Percentiles rank a stretch among this genome's conserved stretches.
These are phyloP conservation scores for Cladobotryum protrusum DNA, from an alignment of 2,329 filamentous ascomycete genomes.

Conservation along the genomic window DNA sequence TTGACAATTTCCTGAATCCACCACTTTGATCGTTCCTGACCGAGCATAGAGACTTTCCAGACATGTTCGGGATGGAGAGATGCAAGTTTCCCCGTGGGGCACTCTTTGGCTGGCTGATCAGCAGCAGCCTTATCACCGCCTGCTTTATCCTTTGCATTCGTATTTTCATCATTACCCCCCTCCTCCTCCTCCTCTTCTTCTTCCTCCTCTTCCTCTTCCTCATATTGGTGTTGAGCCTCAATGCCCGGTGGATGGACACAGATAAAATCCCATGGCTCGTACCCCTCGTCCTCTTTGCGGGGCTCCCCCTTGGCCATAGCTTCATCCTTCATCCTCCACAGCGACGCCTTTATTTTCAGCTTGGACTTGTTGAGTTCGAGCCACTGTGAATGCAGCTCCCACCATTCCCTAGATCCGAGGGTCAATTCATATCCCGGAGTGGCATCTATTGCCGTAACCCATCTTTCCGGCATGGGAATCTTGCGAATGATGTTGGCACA, in stretches of 20 bases:
- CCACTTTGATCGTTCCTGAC: conserved; percentile 13
- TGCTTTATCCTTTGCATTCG: neutral
- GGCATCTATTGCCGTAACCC: conserved; percentile 15
- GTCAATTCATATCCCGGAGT: conserved; percentile 14
- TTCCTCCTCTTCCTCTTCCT: neutral
- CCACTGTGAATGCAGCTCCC: conserved; percentile 16
- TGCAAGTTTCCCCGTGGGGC: conserved; percentile 10
- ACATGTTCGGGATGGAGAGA: conserved; percentile 15
- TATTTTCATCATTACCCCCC: too few relatives aligned
- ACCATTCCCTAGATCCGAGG: conserved; percentile 15
- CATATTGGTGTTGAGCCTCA: neutral
- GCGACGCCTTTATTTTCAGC: conserved; percentile 11
- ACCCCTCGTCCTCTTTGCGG: conserved; percentile 14
- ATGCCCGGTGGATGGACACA: conserved; percentile 5
- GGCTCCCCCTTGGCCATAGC: conserved; percentile 12
- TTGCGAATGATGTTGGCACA: conserved; percentile 9
- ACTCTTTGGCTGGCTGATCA: neutral
- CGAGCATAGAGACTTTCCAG: conserved; percentile 16
- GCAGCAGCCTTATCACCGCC: neutral
- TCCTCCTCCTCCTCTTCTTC: too few relatives aligned
- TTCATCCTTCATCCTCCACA: conserved; percentile 18
- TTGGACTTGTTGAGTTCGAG: conserved; percentile 15
- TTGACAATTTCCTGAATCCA: conserved; percentile 18
- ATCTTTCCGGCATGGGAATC: conserved; percentile 12
- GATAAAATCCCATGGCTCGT: conserved; percentile 15